These are phyloP conservation scores for Schizophyllum amplum DNA, from an alignment of 1,284 basidiomycete species.

Conservation along the genomic window DNA sequence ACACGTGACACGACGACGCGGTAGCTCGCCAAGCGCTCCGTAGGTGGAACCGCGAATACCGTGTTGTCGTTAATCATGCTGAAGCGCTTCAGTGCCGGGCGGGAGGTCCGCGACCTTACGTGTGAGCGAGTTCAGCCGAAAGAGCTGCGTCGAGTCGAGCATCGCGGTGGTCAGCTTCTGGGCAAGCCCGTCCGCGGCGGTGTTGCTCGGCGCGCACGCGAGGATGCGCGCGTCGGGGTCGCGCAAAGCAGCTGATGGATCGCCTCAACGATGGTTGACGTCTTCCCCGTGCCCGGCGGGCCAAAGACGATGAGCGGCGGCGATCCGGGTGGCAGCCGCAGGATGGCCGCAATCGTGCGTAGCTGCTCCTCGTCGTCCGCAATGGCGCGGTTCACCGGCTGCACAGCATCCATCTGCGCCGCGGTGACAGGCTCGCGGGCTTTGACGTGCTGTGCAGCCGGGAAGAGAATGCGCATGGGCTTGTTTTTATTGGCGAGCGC, in stretches of 20 bases:
- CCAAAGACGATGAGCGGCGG: slow-evolving; percentile 48
- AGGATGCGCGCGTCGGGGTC: slow-evolving; percentile 18
- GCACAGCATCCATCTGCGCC: slow-evolving; percentile 19
- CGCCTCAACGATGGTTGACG: slow-evolving; percentile 40
- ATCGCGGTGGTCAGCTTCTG: slow-evolving; percentile 22
- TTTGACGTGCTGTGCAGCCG: slow-evolving; percentile 23
- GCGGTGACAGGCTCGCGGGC: slow-evolving; percentile 16
- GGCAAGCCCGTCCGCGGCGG: slow-evolving; percentile 48
- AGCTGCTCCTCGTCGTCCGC: slow-evolving; percentile 35
- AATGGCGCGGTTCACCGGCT: slow-evolving; percentile 28
- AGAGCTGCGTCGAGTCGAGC: slow-evolving; percentile 26
- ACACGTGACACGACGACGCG: slow-evolving; percentile 48
- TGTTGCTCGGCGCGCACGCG: slow-evolving; percentile 39
- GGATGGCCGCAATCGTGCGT: slow-evolving; percentile 38
- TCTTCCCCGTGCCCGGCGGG: slow-evolving; percentile 51
- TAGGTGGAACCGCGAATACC: slow-evolving; percentile 32
- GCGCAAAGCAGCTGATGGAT: slow-evolving; percentile 29
- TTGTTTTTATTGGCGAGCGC: slow-evolving; percentile 29
- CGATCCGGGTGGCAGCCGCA: slow-evolving; percentile 35
- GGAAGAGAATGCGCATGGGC: slow-evolving; percentile 37
- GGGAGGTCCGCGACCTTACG: slow-evolving; percentile 25
- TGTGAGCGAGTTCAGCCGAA: slow-evolving; percentile 40
- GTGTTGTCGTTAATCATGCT: slow-evolving; percentile 31
- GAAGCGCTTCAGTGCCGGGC: slow-evolving; percentile 22
- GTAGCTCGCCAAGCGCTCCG: slow-evolving; percentile 28